Percentiles rank a stretch among this genome's conserved stretches.
These are phyloP conservation scores for Omphalotus guepiniiformis DNA, from an alignment of 768 basidiomycete species.

Conservation along the genomic window DNA sequence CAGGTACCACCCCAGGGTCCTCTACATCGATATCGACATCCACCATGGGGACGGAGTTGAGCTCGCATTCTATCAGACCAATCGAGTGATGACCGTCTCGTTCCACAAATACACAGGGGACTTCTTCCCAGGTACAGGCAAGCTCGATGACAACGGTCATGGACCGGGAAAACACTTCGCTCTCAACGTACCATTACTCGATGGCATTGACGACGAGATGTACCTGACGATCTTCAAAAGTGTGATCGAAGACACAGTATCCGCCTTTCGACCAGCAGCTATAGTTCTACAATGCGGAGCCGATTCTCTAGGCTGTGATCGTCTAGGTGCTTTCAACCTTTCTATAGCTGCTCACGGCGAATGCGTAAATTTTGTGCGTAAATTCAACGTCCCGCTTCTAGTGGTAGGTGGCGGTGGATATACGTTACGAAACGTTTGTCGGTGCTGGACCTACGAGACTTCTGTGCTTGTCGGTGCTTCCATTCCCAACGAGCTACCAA, in stretches of 20 bases:
- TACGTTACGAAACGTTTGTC: slow-evolving; percentile 92
- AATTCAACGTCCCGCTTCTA: slow-evolving; percentile 85
- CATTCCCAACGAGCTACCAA: slow-evolving; percentile 84
- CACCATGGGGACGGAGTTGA: slow-evolving; percentile 99
- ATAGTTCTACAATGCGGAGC: slow-evolving; percentile 98
- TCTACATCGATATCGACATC: slow-evolving; percentile 99
- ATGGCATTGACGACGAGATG: slow-evolving; percentile 97
- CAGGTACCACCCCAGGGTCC: slow-evolving; percentile 88
- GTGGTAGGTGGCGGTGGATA: slow-evolving; percentile 96
- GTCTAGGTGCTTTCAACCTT: slow-evolving; percentile 95
- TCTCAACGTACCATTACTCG: slow-evolving; percentile 90
- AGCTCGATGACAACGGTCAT: slow-evolving; percentile 86
- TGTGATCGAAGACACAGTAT: slow-evolving; percentile 91
- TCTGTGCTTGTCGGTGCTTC: slow-evolving; percentile 81
- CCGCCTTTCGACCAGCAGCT: slow-evolving; percentile 78
- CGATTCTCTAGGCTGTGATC: slow-evolving; percentile 91
- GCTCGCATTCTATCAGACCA: slow-evolving; percentile 95
- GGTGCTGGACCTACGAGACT: slow-evolving; percentile 99
- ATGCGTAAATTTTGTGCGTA: slow-evolving; percentile 95
- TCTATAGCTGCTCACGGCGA: slow-evolving; percentile 98
- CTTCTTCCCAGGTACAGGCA: slow-evolving; percentile 98
- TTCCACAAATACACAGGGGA: slow-evolving; percentile 99
- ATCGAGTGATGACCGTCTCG: slow-evolving; percentile 98
- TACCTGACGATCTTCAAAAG: slow-evolving; percentile 94
- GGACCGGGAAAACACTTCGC: slow-evolving; percentile 93